Percentiles rank a stretch among this genome's conserved stretches.
These are phyloP conservation scores for Leishmania martiniquensis DNA, from an alignment of 208 protist genomes.

Conservation along the genomic window DNA sequence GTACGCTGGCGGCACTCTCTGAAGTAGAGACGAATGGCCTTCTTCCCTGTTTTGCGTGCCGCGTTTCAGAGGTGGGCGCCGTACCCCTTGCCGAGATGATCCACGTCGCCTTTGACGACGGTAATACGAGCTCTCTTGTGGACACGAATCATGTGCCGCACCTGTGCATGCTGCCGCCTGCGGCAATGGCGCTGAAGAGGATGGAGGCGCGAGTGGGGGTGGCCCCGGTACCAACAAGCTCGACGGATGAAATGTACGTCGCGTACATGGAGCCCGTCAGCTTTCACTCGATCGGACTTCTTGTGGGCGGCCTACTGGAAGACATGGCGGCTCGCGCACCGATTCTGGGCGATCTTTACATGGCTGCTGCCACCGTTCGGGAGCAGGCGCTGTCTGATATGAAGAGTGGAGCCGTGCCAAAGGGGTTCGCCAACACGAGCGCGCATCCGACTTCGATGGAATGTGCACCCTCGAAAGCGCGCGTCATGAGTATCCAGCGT, in stretches of 20 bases:
- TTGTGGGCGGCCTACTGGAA: slow-evolving; percentile 51
- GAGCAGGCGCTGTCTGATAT: slow-evolving; percentile 53
- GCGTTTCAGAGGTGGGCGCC: slow-evolving; percentile 40
- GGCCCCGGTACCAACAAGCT: background rate
- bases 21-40: slow-evolving; percentile 56
- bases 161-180: slow-evolving; percentile 51
- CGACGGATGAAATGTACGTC: slow-evolving; percentile 8
- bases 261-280: slow-evolving; percentile 25
- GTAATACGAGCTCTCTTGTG: slow-evolving; percentile 26
- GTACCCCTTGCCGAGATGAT: slow-evolving; percentile 50
- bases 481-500: slow-evolving; percentile 55
- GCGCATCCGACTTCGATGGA: slow-evolving; percentile 30
- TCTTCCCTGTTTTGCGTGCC: slow-evolving; percentile 67
- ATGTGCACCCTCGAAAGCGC: slow-evolving; percentile 32
- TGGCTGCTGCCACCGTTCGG: slow-evolving; percentile 47
- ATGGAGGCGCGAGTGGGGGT: slow-evolving; percentile 28
- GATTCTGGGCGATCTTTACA: slow-evolving; percentile 47
- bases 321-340: slow-evolving; percentile 38
- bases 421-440: slow-evolving; percentile 37
- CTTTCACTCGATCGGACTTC: slow-evolving; percentile 52
- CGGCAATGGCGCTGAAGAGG: slow-evolving; percentile 63
- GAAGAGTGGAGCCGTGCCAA: slow-evolving; percentile 16
- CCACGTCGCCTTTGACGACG: slow-evolving; percentile 36
- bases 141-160: slow-evolving; percentile 30
- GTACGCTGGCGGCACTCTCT: slow-evolving; percentile 47